Evolutionary conservation across 768 basidiomycete species (phyloP), one percentile per base, ranked within the genome.

Genomic region (Ramaria rubella): DNA sequence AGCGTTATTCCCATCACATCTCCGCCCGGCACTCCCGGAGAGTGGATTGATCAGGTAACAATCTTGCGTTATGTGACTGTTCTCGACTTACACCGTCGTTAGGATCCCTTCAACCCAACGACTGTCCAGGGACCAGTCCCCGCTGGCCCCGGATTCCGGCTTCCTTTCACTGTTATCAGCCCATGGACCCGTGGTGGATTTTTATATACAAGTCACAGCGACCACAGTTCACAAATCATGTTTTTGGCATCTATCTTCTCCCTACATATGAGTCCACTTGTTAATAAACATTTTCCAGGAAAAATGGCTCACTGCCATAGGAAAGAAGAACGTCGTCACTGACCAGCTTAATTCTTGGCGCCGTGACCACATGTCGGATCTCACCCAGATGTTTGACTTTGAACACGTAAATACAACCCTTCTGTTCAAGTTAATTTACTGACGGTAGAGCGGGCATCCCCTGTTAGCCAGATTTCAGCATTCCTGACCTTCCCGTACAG

Each of bases 381-480:
- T 62, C n/a, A 48, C 49, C 5, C 46, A 53, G 40, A 49, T 62
- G 51, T 62, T 62, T 33, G 61, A 62, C 48, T 62, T 62, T 49
- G 40, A 29, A 2, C 55, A 44, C 33, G 59, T 60, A 12, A 40
- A 57, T 57, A 33, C 19, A 17, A n/a, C n/a, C n/a, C n/a, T n/a
- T n/a, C n/a, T n/a, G n/a, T n/a, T n/a, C n/a, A n/a, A n/a, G n/a
- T n/a, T n/a, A n/a, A n/a, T n/a, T n/a, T n/a, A n/a, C n/a, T n/a
- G n/a, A 34, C 29, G 27, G 19, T 51, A 17, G n/a, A 11, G 27
- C 33, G 7, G 29, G 19, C n/a, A n/a, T n/a, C n/a, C n/a, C n/a
- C n/a, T n/a, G n/a, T n/a, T 33, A 52, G 49, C 49, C 49, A 15
- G 36, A 60, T 24, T 38, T 52, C 15, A 45, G 19, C 21, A 51